Evolutionary conservation across 768 basidiomycete genomes (phyloP), one percentile per base, ranked within the genome.

Genomic region (Lactarius hengduanensis): DNA sequence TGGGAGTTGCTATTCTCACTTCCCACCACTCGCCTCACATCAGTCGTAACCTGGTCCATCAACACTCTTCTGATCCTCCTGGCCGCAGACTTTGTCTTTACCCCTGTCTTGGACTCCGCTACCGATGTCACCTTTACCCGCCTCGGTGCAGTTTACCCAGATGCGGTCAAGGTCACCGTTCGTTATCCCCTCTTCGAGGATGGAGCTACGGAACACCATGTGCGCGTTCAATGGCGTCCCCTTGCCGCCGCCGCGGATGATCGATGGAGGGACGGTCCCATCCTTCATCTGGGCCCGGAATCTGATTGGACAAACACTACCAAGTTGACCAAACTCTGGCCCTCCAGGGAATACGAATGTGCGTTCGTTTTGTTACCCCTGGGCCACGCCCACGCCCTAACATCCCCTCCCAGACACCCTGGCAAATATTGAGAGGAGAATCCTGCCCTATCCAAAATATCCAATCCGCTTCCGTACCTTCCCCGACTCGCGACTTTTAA

Each of bases 341-440:
- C 91, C 0, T 80, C 77, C 61, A 90, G 87, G 1, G 71, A 77
- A 10, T 92, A 92, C 69, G 86, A 92, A 80, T 91, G 88, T 88
- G 55, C 69, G 84, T 77, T 40, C 69, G 84, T 77, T 40, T 22
- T 28, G n/a, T 6, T 41, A 57, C 7, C 63, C 58, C 66, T 65
- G 56, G 41, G 40, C 54, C 65, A 32, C 65, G n/a, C 59, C 59
- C 28, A 41, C 4, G 4, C 28, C 28, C 61, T 54, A 22, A 47
- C 32, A 59, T 15, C 30, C 13, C 10, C 53, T 26, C 47, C 28
- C 30, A 86, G 85, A 86, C 75, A 77, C 75, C 38, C 71, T 82
- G 73, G 71, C 78, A 47, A 66, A 75, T 60, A 57, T 72, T 34
- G 83, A 86, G 67, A 73, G 76, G 47, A 80, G 81, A 3, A 57